Conservation (phyloP, 495 filamentous ascomycete genomes). For the Penicillium lagena region DNA sequence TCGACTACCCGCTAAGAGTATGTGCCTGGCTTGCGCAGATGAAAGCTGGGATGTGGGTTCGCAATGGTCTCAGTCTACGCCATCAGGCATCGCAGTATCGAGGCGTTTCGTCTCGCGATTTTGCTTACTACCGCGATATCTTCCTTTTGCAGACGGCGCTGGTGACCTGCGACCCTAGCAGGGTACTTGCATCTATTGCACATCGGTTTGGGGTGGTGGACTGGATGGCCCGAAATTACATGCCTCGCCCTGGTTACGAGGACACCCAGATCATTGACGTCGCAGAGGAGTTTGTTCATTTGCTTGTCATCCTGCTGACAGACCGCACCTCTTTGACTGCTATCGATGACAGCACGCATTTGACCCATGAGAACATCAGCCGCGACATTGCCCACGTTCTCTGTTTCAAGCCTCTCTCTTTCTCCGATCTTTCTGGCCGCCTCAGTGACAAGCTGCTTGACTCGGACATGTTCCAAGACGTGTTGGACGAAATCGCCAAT, state of each 20-base stretch:
- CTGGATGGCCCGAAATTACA: slow-evolving; percentile 84
- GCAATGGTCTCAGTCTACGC: slow-evolving; percentile 89
- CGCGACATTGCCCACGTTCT: slow-evolving; percentile 89
- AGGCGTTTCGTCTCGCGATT: slow-evolving; percentile 78
- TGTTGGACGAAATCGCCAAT: slow-evolving; percentile 81
- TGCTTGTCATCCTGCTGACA: slow-evolving; percentile 84
- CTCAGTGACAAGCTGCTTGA: slow-evolving; percentile 48
- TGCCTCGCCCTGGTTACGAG: slow-evolving; percentile 63
- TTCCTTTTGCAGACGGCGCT: slow-evolving; percentile 88
- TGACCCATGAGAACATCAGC: slow-evolving; percentile 65
- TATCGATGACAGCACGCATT: slow-evolving; percentile 55
- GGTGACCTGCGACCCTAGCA: slow-evolving; percentile 75
- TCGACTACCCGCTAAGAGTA: slow-evolving; percentile 88
- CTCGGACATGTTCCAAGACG: slow-evolving; percentile 79
- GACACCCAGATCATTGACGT: slow-evolving; percentile 84
- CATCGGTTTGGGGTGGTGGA: slow-evolving; percentile 83
- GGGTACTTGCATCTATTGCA: slow-evolving; percentile 82
- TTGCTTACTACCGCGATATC: slow-evolving; percentile 90
- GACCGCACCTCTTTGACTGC: slow-evolving; percentile 78
- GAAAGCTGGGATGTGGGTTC: slow-evolving; percentile 97
- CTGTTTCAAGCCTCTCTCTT: slow-evolving; percentile 92
- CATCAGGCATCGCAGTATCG: slow-evolving; percentile 93
- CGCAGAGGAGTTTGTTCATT: slow-evolving; percentile 89
- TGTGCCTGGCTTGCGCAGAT: slow-evolving; percentile 97
- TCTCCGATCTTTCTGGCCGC: slow-evolving; percentile 77